Evolutionary conservation across 371 early-diverging fungal genomes (phyloP), one percentile per base, ranked within the genome.

Genomic region (Rhizopus stolonifer): DNA sequence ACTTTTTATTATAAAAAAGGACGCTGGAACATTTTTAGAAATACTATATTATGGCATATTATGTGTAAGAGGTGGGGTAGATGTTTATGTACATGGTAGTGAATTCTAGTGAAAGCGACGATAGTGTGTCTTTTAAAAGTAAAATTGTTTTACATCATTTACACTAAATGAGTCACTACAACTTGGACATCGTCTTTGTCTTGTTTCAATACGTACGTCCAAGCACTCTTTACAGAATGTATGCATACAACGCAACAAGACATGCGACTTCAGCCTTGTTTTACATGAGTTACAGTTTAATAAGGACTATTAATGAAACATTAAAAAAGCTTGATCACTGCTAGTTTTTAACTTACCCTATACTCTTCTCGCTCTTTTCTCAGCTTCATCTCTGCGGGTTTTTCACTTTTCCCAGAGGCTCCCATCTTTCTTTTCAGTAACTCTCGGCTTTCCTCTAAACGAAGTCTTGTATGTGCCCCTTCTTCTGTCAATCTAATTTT

Each of bases 121-220:
- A 25, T 13, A 19, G 17, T 14, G 33, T n/a, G 14, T 14, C 1
- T 44, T 44, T 64, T 83, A 96, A 60, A 95, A 71, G 60, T 82
- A 99, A 34, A 99, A 86, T 61, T 85, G 88, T 58, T 85, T 83
- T 17, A 99, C 89, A 74, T 99, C 99, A 51, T 85, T 86, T 23
- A 81, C 72, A 15, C 90, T 89, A 80, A 99, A 99, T 13, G 89
- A 74, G 60, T 89, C 87, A 24, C 90, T 90, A 72, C 99, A 99
- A 8, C 86, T 89, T n/a, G 99, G 99, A 78, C 99, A 99, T 61
- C 96, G 93, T 67, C 98, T 87, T 61, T 95, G 94, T 9, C 99
- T 83, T n/a, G 90, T 88, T 58, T 90, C 90, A 54, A 90, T 70
- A 48, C 93, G 81, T 18, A 80, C 78, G 54, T 98, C 93, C 46